Evolutionary conservation across 2,329 filamentous ascomycete species (phyloP).

Genomic region (Sporothrix dimorphospora): DNA sequence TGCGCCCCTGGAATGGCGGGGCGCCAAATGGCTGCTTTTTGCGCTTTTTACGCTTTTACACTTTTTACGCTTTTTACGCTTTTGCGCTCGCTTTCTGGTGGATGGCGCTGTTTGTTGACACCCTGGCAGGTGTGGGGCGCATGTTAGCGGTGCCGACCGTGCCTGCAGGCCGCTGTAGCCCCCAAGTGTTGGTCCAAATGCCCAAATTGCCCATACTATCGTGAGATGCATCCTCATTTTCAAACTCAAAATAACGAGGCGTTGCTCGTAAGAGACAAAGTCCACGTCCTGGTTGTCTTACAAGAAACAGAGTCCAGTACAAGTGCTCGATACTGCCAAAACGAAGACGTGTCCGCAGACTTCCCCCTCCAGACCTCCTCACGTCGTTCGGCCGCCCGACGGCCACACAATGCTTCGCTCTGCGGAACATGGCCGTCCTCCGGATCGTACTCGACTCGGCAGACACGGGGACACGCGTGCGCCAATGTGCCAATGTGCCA

Average conservation of each 20-base stretch:
- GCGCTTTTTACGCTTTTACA: not conserved
- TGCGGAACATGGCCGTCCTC: not conserved
- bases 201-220: not conserved
- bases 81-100: not conserved
- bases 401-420: not conserved
- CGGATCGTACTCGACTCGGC: not conserved
- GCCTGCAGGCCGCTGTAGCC: not conserved
- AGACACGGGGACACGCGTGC: not conserved
- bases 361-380: not conserved
- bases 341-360: too few relatives aligned
- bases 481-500: slow-evolving; percentile 8
- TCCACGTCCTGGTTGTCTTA: not conserved
- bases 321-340: too few relatives aligned
- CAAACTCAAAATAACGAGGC: too few relatives aligned
- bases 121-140: not conserved
- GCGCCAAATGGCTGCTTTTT: slow-evolving; percentile 4
- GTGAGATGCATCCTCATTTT: slow-evolving; percentile 5
- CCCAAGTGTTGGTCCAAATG: not conserved
- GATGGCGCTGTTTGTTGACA: not conserved
- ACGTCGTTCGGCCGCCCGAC: not conserved
- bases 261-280: not conserved
- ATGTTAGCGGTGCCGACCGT: not conserved
- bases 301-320: not conserved
- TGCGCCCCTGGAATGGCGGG: not conserved
- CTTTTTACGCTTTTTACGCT: not conserved